Base-by-base conservation (phyloP, 768 basidiomycete species). In the Pulveroboletus sp. region DNA sequence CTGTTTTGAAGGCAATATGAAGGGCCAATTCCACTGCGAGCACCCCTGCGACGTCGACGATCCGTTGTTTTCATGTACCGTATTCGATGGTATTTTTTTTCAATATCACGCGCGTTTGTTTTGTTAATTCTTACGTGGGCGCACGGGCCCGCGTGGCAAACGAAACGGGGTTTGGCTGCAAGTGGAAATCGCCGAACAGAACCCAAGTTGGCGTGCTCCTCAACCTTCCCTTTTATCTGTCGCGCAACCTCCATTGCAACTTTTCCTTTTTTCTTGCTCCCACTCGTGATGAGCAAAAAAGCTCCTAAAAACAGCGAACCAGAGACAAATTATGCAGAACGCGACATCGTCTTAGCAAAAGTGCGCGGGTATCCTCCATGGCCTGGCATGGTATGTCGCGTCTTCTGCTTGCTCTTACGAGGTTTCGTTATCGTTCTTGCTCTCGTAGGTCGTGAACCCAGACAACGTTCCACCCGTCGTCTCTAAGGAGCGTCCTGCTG, bases 291-390 rank as follows among this genome's bases (percentile, higher is more conserved):
- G 72, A 74, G 68, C 72, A 83, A 81, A 75, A 84, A 83, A 72
- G 66, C 67, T 43, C 56, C 69, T 40, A 72, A 73, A 63, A 65
- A 69, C 38, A 63, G 57, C 33, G 65, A 77, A 56, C 65, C 70
- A 56, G 65, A 64, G 54, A 65, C 74, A 11, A 73, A 73, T 40
- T 95, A 89, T 67, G 76, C 77, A 21, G 64, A 78, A 48, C 84
- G 87, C 69, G 93, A 98, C 63, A 75, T 93, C 58, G 92, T 98
- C 35, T 81, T 97, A 53, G 93, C 81, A 24, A 94, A 95, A 75
- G 73, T 99, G 66, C 90, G 89, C 73, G 96, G 95, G 9, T 97
- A 76, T 73, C 93, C 96, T 2, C 78, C 88, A 5, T 99, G 96
- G 96, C 96, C 93, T 47, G 91, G 83, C 66, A 87, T 89, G 75